Base-by-base conservation (phyloP, 179 eudicot species). In the Beta lomatogona region DNA sequence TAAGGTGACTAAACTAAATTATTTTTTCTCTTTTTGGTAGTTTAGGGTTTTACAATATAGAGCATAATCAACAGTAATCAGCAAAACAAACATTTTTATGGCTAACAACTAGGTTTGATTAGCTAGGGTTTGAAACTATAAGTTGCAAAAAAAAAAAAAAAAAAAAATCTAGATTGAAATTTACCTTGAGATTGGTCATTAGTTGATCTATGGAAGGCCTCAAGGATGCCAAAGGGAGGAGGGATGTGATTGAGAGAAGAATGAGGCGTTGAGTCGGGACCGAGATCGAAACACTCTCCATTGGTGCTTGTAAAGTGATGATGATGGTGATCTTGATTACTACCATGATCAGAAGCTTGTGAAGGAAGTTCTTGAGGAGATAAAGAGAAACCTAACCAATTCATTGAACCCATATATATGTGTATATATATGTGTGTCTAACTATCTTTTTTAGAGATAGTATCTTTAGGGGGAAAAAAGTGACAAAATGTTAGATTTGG, bases 371-470 rank as follows among this genome's bases (percentile, higher is more conserved):
- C 87, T 82, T 93, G 94, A 6, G 94, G 90, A 9, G 97, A 91
- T 25, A 94, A 91, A 66, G 98, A 94, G 76, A 93, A 94, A 6
- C 97, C 98, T 65, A 94, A 85, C 94, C 98, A 94, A 85, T 94
- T 92, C 94, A 93, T 90, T 71, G 81, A 83, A 77, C 60, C 81
- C 80, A 76, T 73, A 55, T 60, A 31, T 70, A 65, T 77, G 4
- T 22, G 41, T 68, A 18, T 44, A 4, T 21, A 2, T 58, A 18
- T 36, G 41, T 36, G 41, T 36, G 41, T 36, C 3, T 36, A 36
- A 36, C 41, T 36, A 36, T 36, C 41, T 36, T 36, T 36, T 36
- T 36, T 36, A 36, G 41, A 36, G 41, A 36, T 36, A 36, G 41
- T 36, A 36, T 36, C 41, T 36, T 36, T 36, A 36, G 41, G 41